A percentile compares a stretch with the other conserved stretches of the same genome.
These are phyloP conservation scores for Hypholoma fasciculare DNA, from an alignment of 768 basidiomycete species.

Conservation along the genomic window DNA sequence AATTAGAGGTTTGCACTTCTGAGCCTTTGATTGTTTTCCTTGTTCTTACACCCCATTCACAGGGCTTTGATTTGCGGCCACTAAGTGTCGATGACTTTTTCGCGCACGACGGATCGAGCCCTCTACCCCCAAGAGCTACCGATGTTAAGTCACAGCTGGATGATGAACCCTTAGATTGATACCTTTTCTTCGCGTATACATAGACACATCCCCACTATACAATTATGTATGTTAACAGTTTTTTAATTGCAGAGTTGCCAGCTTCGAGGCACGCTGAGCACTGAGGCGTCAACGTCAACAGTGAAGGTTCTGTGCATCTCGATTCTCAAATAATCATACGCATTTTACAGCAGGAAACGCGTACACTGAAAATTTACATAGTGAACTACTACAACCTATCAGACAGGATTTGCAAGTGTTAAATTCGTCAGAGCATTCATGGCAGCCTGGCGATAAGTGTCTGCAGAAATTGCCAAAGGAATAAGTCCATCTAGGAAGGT, in stretches of 20 bases:
- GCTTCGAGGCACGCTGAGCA: neutral
- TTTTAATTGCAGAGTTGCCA: neutral
- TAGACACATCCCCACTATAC: conserved; percentile 1
- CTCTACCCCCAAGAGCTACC: conserved; percentile 28
- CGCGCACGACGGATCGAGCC: conserved; percentile 37
- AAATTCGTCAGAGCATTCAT: conserved; percentile 27
- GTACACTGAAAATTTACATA: too few species aligned
- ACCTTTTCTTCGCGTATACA: neutral
- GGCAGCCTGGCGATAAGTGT: conserved; percentile 26
- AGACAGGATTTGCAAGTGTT: conserved; percentile 20
- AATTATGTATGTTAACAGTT: neutral
- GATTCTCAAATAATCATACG: neutral
- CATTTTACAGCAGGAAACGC: too few species aligned
- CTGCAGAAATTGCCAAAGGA: conserved; percentile 24
- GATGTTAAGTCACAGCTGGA: conserved; percentile 25
- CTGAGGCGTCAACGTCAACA: too few species aligned
- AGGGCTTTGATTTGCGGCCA: conserved; percentile 82
- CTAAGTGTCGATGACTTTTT: conserved; percentile 72
- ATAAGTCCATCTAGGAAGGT: conserved; percentile 29
- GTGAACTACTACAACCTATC: neutral
- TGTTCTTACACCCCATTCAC: neutral
- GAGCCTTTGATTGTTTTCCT: neutral
- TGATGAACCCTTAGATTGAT: conserved; percentile 22
- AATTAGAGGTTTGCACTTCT: conserved; percentile 38
- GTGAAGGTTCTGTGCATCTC: neutral